A percentile compares a stretch with the other conserved stretches of the same genome.
phyloP scores from a whole-genome alignment of 805 yeast species.

The Cyberlindnera saturnus region DNA sequence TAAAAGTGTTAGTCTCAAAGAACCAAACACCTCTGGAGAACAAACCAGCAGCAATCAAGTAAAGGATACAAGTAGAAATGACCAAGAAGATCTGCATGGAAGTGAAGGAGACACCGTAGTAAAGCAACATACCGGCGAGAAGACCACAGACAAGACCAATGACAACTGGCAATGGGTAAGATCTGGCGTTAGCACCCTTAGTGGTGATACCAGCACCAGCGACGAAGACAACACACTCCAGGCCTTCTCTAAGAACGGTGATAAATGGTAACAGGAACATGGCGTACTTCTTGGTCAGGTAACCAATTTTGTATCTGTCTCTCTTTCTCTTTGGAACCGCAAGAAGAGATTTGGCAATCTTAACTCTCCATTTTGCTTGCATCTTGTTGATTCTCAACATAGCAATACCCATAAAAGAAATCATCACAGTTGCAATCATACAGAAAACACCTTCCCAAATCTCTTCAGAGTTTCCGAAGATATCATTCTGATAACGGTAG shows the following conservation, averaged over 20 bases:
- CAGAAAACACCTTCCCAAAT: slow-evolving; percentile 97
- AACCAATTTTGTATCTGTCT: slow-evolving; percentile 49
- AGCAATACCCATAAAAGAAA: slow-evolving; percentile 92
- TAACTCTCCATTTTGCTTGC: slow-evolving; percentile 96
- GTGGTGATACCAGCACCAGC: slow-evolving; percentile 87
- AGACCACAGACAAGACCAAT: slow-evolving; percentile 80
- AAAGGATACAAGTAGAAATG: slow-evolving; percentile 81
- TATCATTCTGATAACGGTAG: slow-evolving; percentile 72
- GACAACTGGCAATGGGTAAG: slow-evolving; percentile 93
- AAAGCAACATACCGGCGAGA: slow-evolving; percentile 61
- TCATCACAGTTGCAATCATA: slow-evolving; percentile 82
- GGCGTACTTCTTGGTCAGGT: slow-evolving; percentile 65
- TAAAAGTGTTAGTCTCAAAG: slow-evolving; percentile 66
- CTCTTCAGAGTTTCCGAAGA: slow-evolving; percentile 85
- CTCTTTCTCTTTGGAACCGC: slow-evolving; percentile 44
- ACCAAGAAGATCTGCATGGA: slow-evolving; percentile 87
- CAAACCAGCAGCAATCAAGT: slow-evolving; percentile 86
- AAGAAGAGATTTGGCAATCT: slow-evolving; percentile 80
- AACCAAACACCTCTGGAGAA: slow-evolving; percentile 92
- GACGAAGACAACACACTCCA: slow-evolving; percentile 92
- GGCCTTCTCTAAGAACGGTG: slow-evolving; percentile 93
- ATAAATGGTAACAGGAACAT: slow-evolving; percentile 87
- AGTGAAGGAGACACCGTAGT: slow-evolving; percentile 74
- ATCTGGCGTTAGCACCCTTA: slow-evolving; percentile 45
- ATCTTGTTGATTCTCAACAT: slow-evolving; percentile 93